Percentiles rank a stretch among this genome's conserved stretches.
phyloP scores from a whole-genome alignment of 768 basidiomycete species.

The Lactifluus piperatus region DNA sequence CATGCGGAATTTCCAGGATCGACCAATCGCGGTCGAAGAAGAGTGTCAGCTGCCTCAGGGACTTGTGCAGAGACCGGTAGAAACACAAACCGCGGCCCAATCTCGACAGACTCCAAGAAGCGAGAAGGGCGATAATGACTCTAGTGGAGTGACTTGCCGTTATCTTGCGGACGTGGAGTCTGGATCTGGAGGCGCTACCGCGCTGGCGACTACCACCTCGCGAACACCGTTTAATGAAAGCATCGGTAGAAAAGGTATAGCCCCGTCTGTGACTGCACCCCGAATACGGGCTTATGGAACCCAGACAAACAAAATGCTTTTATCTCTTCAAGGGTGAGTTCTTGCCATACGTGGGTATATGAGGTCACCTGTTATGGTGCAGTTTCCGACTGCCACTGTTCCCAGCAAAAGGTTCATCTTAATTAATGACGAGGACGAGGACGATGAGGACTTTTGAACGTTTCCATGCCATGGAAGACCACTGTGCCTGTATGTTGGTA shows the following conservation, averaged over 20 bases:
- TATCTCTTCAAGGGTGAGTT: neutral
- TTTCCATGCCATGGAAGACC: neutral
- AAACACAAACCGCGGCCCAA: neutral
- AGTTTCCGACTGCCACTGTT: conserved; percentile 9
- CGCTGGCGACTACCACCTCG: neutral
- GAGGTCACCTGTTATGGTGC: neutral
- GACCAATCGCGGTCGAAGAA: neutral
- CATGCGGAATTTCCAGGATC: neutral
- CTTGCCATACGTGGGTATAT: neutral
- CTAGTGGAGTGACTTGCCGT: neutral
- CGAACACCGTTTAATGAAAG: neutral
- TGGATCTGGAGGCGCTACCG: neutral
- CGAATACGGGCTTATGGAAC: neutral
- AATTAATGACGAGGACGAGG: conserved; percentile 26
- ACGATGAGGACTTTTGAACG: conserved; percentile 12
- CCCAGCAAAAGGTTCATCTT: conserved; percentile 26
- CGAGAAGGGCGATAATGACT: neutral
- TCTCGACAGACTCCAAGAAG: conserved; percentile 4
- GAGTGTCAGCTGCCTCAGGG: neutral
- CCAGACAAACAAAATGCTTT: neutral
- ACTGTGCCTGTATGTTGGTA: neutral
- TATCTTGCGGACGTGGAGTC: neutral
- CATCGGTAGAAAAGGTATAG: neutral
- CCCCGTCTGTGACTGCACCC: neutral
- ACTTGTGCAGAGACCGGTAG: neutral